A percentile compares a stretch with the other conserved stretches of the same genome.
Evolutionary conservation across 805 yeast species (phyloP).

Genomic region (Candida chauliodis): DNA sequence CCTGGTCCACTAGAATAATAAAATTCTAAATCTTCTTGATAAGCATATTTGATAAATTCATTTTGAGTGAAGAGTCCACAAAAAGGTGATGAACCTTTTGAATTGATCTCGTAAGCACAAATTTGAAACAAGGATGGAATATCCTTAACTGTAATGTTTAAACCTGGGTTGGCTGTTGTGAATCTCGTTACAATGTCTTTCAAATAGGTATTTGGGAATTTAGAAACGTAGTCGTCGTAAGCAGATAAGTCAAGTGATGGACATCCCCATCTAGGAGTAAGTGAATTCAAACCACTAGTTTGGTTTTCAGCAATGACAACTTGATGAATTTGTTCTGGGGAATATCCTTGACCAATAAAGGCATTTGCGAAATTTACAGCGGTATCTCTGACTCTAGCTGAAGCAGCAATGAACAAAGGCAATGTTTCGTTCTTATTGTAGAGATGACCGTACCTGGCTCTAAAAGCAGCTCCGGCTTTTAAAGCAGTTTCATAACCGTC

Average conservation of each 20-base stretch:
- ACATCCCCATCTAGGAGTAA: slow-evolving; percentile 52
- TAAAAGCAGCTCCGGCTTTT: slow-evolving; percentile 47
- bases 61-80: slow-evolving; percentile 67
- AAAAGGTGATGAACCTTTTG: slow-evolving; percentile 61
- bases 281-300: slow-evolving; percentile 53
- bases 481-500: slow-evolving; percentile 50
- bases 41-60: slow-evolving; percentile 62
- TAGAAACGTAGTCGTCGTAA: slow-evolving; percentile 3
- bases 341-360: slow-evolving; percentile 46
- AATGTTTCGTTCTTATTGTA: slow-evolving; percentile 32
- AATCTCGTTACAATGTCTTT: slow-evolving; percentile 53
- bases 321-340: slow-evolving; percentile 30
- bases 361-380: slow-evolving; percentile 57
- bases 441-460: slow-evolving; percentile 48
- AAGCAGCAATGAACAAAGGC: slow-evolving; percentile 54
- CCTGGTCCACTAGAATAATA: slow-evolving; percentile 69
- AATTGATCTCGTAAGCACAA: slow-evolving; percentile 76
- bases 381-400: slow-evolving; percentile 53
- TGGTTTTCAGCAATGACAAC: slow-evolving; percentile 46
- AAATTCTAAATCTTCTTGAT: slow-evolving; percentile 53
- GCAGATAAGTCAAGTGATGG: slow-evolving; percentile 25
- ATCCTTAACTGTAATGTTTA: slow-evolving; percentile 50
- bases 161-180: slow-evolving; percentile 50
- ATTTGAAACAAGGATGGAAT: slow-evolving; percentile 52
- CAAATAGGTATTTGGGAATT: slow-evolving; percentile 38